Conservation (phyloP, 257 asterid species). For the Cordia subcordata region DNA sequence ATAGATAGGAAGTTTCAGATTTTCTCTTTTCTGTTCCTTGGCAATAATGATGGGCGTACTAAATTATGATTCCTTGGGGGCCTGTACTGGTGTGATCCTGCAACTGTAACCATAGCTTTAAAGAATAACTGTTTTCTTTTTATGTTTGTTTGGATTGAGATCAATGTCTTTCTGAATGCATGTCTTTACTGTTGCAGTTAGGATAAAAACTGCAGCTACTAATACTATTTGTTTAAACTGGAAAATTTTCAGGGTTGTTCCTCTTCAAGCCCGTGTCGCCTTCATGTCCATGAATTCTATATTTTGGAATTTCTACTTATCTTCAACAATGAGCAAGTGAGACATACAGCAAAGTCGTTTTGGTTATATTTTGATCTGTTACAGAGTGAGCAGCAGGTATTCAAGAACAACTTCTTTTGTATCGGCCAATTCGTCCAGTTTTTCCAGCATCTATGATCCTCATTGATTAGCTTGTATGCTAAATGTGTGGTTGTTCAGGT, state of each 20-base stretch:
- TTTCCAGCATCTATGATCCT: not conserved
- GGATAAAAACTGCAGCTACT: no score
- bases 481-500: no score
- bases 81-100: no score
- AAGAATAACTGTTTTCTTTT: no score
- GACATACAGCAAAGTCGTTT: not conserved
- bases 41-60: no score
- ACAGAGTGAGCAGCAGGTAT: conserved; percentile 19
- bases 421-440: not conserved
- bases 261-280: conserved; percentile 93
- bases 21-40: no score
- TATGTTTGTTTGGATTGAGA: no score
- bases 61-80: no score
- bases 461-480: not conserved
- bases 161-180: not conserved
- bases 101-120: no score
- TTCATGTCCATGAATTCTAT: conserved; percentile 92
- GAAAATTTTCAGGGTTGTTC: conserved; percentile 54
- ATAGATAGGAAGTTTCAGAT: no score
- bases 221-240: no score
- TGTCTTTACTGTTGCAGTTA: no score
- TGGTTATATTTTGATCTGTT: not conserved
- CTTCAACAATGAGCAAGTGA: conserved; percentile 78
- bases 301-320: conserved; percentile 86
- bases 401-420: not conserved